Base-by-base conservation (phyloP, 805 yeast species). In the Ascoidea tarda region DNA sequence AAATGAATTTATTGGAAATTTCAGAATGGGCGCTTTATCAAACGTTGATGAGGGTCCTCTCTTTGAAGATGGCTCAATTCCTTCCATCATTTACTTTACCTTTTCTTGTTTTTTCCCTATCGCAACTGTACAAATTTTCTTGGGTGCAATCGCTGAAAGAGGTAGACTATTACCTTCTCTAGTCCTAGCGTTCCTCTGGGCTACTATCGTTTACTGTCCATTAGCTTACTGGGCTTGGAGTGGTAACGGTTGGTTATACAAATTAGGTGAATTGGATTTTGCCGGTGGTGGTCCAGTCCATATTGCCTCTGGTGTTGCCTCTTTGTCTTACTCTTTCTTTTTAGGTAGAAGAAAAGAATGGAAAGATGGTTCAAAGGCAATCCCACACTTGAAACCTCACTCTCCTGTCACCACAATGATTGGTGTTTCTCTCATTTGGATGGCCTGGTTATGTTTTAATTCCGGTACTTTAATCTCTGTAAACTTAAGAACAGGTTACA, bases 231-330 rank as follows among this genome's bases (percentile, higher is more conserved):
- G 98, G 97, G 81, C 87, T 52, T 91, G 98, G 98, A 84, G 88
- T 53, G 63, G 86, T 1, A 82, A 82, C 49, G 98, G 99, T 46
- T 91, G 98, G 98, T 96, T 96, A 45, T 76, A 75, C 59, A 74
- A 80, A 59, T 91, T 96, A 81, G 96, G 96, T 5, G 98, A 83
- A 1, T 72, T 91, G 51, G 99, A 91, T 66, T 91, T 87, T 66
- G 99, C 99, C 31, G 99, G 99, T 33, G 98, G 98, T 53, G 97
- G 97, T 0, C 96, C 97, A 0, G 96, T 91, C 32, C 98, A 91
- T 66, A 87, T 93, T 53, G 75, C 87, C 33, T 82, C 95, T 31
- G 98, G 98, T 55, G 84, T 89, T 31, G 85, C 88, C 44, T 97
- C 96, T 1, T 82, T 91, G 60, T 96, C 87, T 5, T 83, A 83